Conservation (phyloP, 768 basidiomycete species). For the Lyophyllum decastes region DNA sequence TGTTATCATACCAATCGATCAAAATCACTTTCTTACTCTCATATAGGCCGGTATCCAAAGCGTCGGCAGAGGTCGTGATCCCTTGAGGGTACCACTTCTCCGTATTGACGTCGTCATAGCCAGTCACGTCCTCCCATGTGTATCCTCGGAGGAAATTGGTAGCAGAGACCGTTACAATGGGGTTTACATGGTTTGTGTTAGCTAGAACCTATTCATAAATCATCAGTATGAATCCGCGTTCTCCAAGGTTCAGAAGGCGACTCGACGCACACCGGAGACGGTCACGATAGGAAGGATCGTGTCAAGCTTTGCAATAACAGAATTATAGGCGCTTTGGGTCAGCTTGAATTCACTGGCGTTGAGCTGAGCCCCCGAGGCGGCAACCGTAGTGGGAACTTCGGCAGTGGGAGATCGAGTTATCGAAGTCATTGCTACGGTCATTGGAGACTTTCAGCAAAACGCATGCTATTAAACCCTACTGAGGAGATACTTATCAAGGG, state of each 20-base stretch:
- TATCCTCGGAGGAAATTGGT: conserved; percentile 12
- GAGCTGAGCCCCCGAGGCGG: neutral
- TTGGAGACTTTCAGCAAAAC: neutral
- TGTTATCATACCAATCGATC: conserved; percentile 15
- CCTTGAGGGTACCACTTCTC: conserved; percentile 16
- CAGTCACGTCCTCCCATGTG: conserved; percentile 14
- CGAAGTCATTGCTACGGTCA: neutral
- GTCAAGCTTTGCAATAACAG: conserved; percentile 9
- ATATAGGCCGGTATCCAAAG: conserved; percentile 11
- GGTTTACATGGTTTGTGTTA: conserved; percentile 11
- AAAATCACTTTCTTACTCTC: conserved; percentile 14
- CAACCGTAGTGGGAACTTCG: neutral
- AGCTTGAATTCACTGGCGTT: conserved; percentile 27
- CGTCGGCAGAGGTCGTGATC: conserved; percentile 17
- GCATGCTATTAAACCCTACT: neutral
- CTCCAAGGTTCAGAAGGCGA: neutral
- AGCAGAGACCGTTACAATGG: conserved; percentile 6
- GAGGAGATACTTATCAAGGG: neutral
- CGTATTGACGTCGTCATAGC: conserved; percentile 14
- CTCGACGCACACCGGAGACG: conserved; percentile 7
- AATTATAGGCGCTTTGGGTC: conserved; percentile 28
- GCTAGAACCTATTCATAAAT: conserved; percentile 7
- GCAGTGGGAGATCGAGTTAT: neutral
- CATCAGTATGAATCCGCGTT: neutral
- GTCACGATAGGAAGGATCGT: conserved; percentile 11